A percentile compares a stretch with the other conserved stretches of the same genome.
These are phyloP conservation scores for Glycine tomentella DNA, from an alignment of 306 rosid species.

Conservation along the genomic window DNA sequence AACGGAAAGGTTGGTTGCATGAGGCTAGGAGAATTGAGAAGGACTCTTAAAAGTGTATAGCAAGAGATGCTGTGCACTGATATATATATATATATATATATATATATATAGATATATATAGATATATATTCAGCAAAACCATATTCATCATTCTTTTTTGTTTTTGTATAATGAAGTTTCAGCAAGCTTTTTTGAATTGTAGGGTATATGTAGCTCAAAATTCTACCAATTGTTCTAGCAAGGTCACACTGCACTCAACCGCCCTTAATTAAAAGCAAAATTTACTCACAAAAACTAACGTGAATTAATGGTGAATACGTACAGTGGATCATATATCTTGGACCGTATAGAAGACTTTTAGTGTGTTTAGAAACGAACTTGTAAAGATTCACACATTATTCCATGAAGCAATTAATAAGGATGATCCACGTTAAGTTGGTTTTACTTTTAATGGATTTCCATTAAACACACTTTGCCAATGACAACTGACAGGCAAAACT, in stretches of 20 bases:
- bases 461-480: too few relatives aligned
- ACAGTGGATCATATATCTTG: background rate
- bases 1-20: constrained; percentile 21
- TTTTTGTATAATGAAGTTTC: constrained; percentile 9
- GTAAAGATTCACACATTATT: too few relatives aligned
- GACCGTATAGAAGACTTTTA: background rate
- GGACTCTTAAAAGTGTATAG: constrained; percentile 13
- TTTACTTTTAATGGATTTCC: too few relatives aligned
- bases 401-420: background rate
- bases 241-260: constrained; percentile 16
- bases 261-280: constrained; percentile 9
- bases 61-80: background rate
- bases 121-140: background rate
- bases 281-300: background rate
- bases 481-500: too few relatives aligned
- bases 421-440: too few relatives aligned
- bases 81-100: background rate
- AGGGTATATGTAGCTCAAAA: background rate
- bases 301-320: background rate
- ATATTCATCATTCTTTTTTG: background rate
- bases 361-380: background rate
- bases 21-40: background rate
- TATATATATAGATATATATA: background rate
- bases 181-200: background rate
- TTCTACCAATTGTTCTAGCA: constrained; percentile 10